Conservation (phyloP, 83 land plant species). For the Diphasiastrum complanatum region DNA sequence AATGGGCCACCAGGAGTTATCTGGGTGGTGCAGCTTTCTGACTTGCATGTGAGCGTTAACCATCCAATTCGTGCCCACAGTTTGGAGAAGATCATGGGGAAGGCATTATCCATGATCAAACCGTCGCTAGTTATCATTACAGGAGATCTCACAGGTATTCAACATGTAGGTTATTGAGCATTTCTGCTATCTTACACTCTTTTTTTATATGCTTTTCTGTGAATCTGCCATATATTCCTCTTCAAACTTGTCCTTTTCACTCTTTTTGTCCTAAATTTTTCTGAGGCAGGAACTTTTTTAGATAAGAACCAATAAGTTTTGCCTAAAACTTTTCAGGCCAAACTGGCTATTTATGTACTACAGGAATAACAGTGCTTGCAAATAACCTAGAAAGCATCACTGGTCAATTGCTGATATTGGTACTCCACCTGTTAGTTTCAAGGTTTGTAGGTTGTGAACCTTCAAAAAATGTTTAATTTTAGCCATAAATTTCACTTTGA, state of each 20-base stretch:
- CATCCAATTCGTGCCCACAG: constrained; percentile 62
- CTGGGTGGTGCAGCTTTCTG: constrained; percentile 93
- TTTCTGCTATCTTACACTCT: too few species aligned
- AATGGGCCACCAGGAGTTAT: constrained; percentile 49
- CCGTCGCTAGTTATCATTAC: constrained; percentile 87
- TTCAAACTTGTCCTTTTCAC: not conserved
- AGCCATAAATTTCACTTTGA: too few species aligned
- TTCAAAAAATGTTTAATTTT: too few species aligned
- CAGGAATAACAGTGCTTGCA: not conserved
- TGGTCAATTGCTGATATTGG: too few species aligned
- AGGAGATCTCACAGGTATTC: constrained; percentile 99
- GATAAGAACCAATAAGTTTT: too few species aligned
- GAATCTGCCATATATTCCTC: too few species aligned
- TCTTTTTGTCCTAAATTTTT: not conserved
- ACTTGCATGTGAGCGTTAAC: constrained; percentile 79
- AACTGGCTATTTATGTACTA: not conserved
- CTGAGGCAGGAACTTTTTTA: too few species aligned
- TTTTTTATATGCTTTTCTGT: too few species aligned
- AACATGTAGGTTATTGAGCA: too few species aligned
- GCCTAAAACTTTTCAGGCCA: not conserved
- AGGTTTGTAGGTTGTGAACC: too few species aligned
- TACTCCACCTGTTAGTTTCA: too few species aligned
- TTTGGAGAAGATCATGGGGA: constrained; percentile 40
- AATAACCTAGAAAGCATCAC: not conserved
- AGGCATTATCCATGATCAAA: constrained; percentile 55